Evolutionary conservation across 78 protist species (phyloP).

Genomic region (Polysphondylium violaceum): DNA sequence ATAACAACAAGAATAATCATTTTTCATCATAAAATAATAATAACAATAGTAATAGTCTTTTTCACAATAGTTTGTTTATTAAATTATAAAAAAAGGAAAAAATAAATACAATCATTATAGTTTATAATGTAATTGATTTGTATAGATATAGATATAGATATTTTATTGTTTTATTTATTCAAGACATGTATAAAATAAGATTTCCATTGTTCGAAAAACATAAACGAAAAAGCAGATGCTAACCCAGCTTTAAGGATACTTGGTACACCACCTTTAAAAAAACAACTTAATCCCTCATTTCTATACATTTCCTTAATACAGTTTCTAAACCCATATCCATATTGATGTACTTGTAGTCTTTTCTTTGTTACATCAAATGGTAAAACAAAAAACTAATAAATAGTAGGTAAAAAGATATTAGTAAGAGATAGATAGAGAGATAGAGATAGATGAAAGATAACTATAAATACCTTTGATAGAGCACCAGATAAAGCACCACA

Average conservation of each 20-base stretch:
- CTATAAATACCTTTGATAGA: conserved; percentile 16
- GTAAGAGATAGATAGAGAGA: background rate
- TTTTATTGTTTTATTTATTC: too few species aligned
- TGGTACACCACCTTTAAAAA: conserved; percentile 62
- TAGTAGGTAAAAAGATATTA: background rate
- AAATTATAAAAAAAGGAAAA: background rate
- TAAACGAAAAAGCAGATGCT: conserved; percentile 54
- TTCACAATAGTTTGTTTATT: too few species aligned
- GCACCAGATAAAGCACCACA: conserved; percentile 68
- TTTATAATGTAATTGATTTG: too few species aligned
- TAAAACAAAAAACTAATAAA: conserved; percentile 42
- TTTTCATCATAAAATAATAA: too few species aligned
- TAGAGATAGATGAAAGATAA: background rate
- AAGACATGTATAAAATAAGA: background rate
- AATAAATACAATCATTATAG: background rate
- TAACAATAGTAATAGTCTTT: too few species aligned
- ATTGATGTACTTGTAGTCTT: conserved; percentile 46
- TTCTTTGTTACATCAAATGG: conserved; percentile 71
- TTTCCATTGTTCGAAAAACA: conserved; percentile 53
- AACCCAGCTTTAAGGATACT: conserved; percentile 48
- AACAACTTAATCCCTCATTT: conserved; percentile 23
- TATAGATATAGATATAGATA: too few species aligned
- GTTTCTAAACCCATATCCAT: background rate
- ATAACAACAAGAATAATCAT: too few species aligned
- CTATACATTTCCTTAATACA: conserved; percentile 2